These are phyloP conservation scores for Blastocystis sp. DNA, from an alignment of 352 stramenopile genomes.

Conservation along the genomic window DNA sequence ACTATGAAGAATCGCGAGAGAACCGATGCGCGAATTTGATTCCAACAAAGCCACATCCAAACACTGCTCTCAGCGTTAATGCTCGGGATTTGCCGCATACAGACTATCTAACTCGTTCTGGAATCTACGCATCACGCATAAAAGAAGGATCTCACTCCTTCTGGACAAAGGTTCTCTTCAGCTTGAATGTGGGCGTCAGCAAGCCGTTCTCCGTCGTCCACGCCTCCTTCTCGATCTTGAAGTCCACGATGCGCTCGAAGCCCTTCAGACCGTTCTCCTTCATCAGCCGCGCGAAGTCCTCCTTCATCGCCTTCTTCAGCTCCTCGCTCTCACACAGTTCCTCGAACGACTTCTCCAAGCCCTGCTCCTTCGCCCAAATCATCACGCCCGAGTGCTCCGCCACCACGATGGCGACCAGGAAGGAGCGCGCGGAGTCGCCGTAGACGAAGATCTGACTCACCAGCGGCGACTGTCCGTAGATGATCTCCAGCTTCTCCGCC, in stretches of 20 bases:
- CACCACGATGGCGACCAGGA: conserved; percentile 81
- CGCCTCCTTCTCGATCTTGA: conserved; percentile 80
- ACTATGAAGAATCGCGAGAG: no score
- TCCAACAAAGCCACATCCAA: no score
- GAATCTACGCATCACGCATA: conserved; percentile 26
- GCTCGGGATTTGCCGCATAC: conserved; percentile 61
- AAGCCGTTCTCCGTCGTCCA: conserved; percentile 82
- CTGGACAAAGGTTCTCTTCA: conserved; percentile 76
- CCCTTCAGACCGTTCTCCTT: conserved; percentile 80
- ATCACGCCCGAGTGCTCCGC: conserved; percentile 80
- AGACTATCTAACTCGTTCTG: conserved; percentile 31
- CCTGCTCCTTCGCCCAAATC: conserved; percentile 78
- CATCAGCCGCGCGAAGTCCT: conserved; percentile 73
- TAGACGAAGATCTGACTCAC: conserved; percentile 83
- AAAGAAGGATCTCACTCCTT: conserved; percentile 2
- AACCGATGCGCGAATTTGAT: no score
- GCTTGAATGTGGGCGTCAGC: conserved; percentile 84
- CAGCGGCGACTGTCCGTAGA: conserved; percentile 81
- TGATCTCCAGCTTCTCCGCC: conserved; percentile 82
- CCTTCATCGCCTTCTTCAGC: conserved; percentile 58
- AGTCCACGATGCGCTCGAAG: conserved; percentile 81
- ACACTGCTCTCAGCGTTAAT: no score
- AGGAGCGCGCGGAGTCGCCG: conserved; percentile 81
- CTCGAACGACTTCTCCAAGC: conserved; percentile 69
- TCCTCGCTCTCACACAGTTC: conserved; percentile 63